Base-by-base conservation (phyloP, 257 asterid genomes). In the Solanum paucissectum region DNA sequence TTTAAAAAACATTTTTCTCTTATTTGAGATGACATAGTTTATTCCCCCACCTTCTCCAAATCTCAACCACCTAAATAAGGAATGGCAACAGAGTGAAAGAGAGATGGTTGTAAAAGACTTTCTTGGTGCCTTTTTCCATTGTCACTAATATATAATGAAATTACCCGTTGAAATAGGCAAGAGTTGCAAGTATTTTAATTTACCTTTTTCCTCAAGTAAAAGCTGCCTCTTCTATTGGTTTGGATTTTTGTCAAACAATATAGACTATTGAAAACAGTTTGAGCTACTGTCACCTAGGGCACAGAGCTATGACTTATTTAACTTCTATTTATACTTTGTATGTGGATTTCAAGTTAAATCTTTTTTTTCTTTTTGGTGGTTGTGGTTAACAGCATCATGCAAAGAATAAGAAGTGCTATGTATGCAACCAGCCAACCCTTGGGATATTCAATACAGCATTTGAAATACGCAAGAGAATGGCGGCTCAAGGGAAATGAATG, bases 401-500 rank as follows among this genome's bases (percentile, higher is more conserved):
- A 68, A 96, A 87, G 88, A 97, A 93, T 36, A 97, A 97, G 94
- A 97, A 96, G 95, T 97, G 99, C 95, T 97, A 92, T 83, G 99
- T 97, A 23, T 97, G 99, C 96, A 92, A 97, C 92, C 94, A 97
- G 94, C 98, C 97, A n/a, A 97, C 99, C 12, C 91, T 90, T 87
- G 99, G 99, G 85, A 94, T 96, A 89, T 97, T 97, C 93, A 96
- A 97, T 88, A 97, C 98, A 12, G 99, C 99, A 14, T 95, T 96
- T 87, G 99, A 94, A 94, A 94, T 97, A 90, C 98, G 92, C 88
- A 95, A 94, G 90, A 95, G 64, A 89, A 94, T 88, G 91, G 93
- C 94, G 14, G 93, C 98, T 10, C 94, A 92, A 69, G 90, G 86
- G 88, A 94, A 94, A 89, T 94, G 91, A 94, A 5, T 74, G 40